Percentiles rank a stretch among this genome's conserved stretches.
phyloP scores from a whole-genome alignment of 208 protist genomes.

The Herpetomonas muscarum region DNA sequence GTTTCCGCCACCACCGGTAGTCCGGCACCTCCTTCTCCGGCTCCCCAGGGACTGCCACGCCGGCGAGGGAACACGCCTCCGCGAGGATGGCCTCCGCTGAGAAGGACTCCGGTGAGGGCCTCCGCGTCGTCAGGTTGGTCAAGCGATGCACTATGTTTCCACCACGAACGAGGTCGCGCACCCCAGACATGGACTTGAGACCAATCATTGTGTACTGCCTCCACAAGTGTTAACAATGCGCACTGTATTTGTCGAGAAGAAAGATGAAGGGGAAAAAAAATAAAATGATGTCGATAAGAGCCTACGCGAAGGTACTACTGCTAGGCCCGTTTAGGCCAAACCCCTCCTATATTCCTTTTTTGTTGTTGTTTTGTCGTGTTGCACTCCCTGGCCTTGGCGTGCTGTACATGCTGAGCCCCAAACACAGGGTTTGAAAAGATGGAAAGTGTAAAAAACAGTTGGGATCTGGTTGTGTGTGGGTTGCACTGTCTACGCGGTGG shows the following conservation, averaged over 20 bases:
- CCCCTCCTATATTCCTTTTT: too few relatives aligned
- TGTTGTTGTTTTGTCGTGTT: too few relatives aligned
- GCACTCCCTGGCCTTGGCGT: too few relatives aligned
- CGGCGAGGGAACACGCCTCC: conserved; percentile 50
- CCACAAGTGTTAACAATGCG: background rate
- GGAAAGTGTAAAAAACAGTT: background rate
- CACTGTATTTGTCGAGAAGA: background rate
- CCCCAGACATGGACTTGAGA: conserved; percentile 77
- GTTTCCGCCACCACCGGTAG: conserved; percentile 78
- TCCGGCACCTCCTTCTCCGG: conserved; percentile 45
- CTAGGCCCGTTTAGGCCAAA: too few relatives aligned
- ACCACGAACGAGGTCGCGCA: conserved; percentile 61
- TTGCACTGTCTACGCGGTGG: too few relatives aligned
- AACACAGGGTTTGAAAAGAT: background rate
- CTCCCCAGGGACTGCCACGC: conserved; percentile 40
- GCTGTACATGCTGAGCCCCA: background rate
- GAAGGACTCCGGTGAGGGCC: conserved; percentile 41
- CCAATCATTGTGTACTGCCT: conserved; percentile 41
- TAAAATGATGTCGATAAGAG: background rate
- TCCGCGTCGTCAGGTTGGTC: conserved; percentile 34
- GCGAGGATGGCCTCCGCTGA: conserved; percentile 47
- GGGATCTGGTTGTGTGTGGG: background rate
- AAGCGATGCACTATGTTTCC: conserved; percentile 31
- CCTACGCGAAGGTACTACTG: too few relatives aligned
- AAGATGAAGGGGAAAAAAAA: background rate